Base-by-base conservation (phyloP, 306 rosid species). In the Castanea crenata region DNA sequence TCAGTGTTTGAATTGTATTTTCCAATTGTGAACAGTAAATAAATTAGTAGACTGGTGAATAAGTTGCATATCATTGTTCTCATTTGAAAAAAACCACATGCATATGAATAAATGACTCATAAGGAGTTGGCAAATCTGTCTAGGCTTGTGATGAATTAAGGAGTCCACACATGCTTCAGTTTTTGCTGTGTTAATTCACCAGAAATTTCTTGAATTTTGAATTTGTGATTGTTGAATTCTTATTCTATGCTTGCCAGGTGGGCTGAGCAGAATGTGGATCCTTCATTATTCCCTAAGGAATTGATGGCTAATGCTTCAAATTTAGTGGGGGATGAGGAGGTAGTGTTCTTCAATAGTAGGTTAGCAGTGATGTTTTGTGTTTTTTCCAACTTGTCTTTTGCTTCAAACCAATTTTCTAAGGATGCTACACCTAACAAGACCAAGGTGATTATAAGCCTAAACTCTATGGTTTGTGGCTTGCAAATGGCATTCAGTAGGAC, bases 191-290 rank as follows among this genome's bases (percentile, higher is more conserved):
- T 67, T 57, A 9, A 25, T n/a, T 46, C 23, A 38, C 46, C 23
- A 6, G 62, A 58, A 38, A 38, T 5, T 76, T 59, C 44, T 44
- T 76, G 72, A 70, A 64, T 49, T 52, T 46, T 0, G 44, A 75
- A 19, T 71, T 35, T 72, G 10, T 69, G 6, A 65, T 75, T 15
- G 44, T 49, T 20, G 12, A 78, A 49, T 44, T 73, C 68, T 67
- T 52, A 25, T 85, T 29, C 72, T 27, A 38, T 85, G 70, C 7
- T 69, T 73, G 65, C n/a, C 82, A 93, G 99, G 78, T 95, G 99
- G 94, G 96, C 98, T 69, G 96, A 95, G 79, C 85, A 91, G 83
- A 79, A 90, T 73, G 98, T 95, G 69, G 98, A 95, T 86, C 98
- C 99, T 54, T 89, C 98, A 1, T 55, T 88, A 75, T 95, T 95